These are phyloP conservation scores for Acacia crassicarpa DNA, from an alignment of 306 rosid genomes.

Conservation along the genomic window DNA sequence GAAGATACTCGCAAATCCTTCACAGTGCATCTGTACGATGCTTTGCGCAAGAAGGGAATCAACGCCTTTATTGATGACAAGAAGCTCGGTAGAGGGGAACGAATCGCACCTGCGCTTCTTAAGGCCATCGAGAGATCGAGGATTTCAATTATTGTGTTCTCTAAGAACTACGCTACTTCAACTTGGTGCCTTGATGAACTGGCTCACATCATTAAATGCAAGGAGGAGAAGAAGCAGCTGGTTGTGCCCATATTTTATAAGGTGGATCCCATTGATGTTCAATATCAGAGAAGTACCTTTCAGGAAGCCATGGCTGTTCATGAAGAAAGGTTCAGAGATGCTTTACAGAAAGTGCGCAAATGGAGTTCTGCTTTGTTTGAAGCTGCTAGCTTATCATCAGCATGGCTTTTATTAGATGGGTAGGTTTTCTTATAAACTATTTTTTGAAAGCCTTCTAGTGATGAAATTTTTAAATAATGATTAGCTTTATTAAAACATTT, in stretches of 20 bases:
- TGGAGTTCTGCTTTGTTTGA: no score
- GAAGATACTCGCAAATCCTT: not conserved
- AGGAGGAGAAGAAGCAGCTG: not conserved
- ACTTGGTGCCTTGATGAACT: not conserved
- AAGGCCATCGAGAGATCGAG: no score
- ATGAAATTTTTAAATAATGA: no score
- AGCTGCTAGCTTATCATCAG: no score
- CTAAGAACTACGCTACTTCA: not conserved
- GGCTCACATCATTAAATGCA: not conserved
- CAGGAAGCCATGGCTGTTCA: not conserved
- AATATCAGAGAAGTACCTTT: not conserved
- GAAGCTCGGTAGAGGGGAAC: no score
- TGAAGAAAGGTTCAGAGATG: not conserved
- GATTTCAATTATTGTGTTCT: no score
- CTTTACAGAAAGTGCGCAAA: no score
- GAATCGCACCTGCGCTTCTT: no score
- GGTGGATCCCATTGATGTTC: not conserved
- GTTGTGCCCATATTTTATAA: slow-evolving; percentile 23
- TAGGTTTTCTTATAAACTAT: no score
- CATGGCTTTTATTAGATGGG: no score
- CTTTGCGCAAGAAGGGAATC: not conserved
- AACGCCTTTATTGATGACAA: not conserved
- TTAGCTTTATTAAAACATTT: no score
- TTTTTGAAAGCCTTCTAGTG: no score
- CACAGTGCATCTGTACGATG: not conserved